Evolutionary conservation across 352 stramenopile genomes (phyloP), one percentile per base, ranked within the genome.

Genomic region (Phytophthora citricola): DNA sequence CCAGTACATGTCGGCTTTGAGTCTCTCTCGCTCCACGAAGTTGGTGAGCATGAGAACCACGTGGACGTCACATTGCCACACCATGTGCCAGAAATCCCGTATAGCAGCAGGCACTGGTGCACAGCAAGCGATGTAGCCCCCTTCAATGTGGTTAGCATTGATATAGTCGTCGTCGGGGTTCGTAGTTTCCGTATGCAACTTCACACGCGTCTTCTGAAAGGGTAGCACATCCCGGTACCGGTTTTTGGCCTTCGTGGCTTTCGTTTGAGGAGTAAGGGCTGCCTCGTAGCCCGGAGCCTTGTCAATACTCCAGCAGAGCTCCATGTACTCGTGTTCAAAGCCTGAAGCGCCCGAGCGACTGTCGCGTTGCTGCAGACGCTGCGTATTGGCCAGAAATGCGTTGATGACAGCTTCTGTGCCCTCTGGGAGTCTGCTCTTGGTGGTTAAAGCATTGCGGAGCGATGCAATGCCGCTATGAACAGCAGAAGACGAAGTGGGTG

Each of bases 31-130:
- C 68, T 95, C 87, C 24, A 95, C 73, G 61, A 93, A 95, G 65
- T 94, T 93, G 7, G 87, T 95, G 34, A 95, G 85, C 85, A 95
- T 95, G 57, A 93, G 80, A n/a, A 95, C 75, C 22, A 94, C 85
- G 27, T 92, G 75, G 8, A 93, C 85, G 52, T 92, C 72, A 44
- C 69, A 79, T 36, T 92, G 69, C 85, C 84, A 94, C 2, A 93
- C 55, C 87, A 94, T 95, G 63, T 81, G 82, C 83, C 85, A 95
- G 63, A 95, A 95, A 75, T 94, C 85, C 3, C 34, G 51, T 20
- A 93, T 91, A 14, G 76, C 84, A 20, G 51, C 73, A 2, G 82
- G 85, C 4, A 93, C 71, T 8, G 85, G 87, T 8, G 87, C 85
- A 55, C 80, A 89, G 74, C 82, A 93, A 17, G 87, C 85, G 48